Evolutionary conservation across 1,284 basidiomycete species (phyloP).

Genomic region (Hymenochaete sp.): DNA sequence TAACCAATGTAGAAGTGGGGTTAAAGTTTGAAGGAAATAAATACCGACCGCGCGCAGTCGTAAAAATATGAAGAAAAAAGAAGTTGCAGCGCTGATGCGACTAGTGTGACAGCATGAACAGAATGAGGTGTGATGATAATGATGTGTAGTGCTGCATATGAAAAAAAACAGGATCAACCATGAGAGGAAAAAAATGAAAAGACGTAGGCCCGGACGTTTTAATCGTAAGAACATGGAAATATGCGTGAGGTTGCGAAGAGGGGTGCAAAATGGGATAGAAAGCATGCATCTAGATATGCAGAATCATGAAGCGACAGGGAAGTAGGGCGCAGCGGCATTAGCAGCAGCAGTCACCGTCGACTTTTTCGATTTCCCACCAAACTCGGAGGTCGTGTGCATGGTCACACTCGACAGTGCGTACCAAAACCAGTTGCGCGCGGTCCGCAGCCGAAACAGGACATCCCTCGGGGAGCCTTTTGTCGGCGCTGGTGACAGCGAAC

Average conservation of each 20-base stretch:
- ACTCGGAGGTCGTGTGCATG: conserved; percentile 9
- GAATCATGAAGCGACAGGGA: conserved; percentile 1
- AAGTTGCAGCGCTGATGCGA: neutral
- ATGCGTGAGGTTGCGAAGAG: neutral
- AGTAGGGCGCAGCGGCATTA: conserved; percentile 1
- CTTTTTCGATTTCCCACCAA: conserved; percentile 3
- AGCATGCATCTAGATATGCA: neutral
- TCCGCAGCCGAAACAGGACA: conserved; percentile 17
- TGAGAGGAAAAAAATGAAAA: neutral
- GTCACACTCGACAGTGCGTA: conserved; percentile 17
- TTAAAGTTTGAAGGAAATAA: neutral
- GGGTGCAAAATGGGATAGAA: neutral
- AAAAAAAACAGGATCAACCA: neutral
- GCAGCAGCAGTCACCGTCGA: neutral
- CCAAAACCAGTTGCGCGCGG: conserved; percentile 18
- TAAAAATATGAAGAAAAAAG: neutral
- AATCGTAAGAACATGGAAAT: neutral
- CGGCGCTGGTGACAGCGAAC: conserved; percentile 15
- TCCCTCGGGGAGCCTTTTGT: conserved; percentile 14
- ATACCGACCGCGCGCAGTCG: neutral
- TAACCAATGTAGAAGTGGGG: too few relatives aligned
- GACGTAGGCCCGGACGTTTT: too few relatives aligned
- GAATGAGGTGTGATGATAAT: neutral
- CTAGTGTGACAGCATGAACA: neutral
- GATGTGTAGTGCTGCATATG: neutral